A percentile compares a stretch with the other conserved stretches of the same genome.
Evolutionary conservation across 306 rosid species (phyloP).

Genomic region (apple (Malus domestica)): DNA sequence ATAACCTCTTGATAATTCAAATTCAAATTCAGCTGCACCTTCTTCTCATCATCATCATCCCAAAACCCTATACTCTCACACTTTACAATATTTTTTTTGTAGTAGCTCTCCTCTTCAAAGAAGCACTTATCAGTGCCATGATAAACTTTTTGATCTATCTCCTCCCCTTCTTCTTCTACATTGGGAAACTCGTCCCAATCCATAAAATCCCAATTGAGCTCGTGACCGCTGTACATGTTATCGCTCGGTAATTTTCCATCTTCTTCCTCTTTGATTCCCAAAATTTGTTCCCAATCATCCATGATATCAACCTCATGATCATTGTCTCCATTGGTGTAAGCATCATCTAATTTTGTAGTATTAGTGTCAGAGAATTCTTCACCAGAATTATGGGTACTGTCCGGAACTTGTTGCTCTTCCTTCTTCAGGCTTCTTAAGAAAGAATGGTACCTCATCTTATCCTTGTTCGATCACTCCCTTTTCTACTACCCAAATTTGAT

Average conservation of each 20-base stretch:
- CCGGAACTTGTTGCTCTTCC: conserved; percentile 62
- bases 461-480: background rate
- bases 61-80: conserved; percentile 42
- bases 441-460: conserved; percentile 30
- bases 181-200: conserved; percentile 40
- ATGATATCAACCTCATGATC: conserved; percentile 23
- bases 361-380: conserved; percentile 14
- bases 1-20: conserved; percentile 73
- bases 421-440: conserved; percentile 49
- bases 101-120: conserved; percentile 25
- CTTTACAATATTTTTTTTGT: conserved; percentile 19
- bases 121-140: conserved; percentile 15
- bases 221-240: background rate
- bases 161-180: conserved; percentile 24
- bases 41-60: conserved; percentile 38
- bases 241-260: background rate
- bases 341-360: background rate
- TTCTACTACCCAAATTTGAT: background rate
- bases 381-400: conserved; percentile 6
- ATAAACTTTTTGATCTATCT: conserved; percentile 11
- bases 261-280: conserved; percentile 30
- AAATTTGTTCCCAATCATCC: conserved; percentile 41
- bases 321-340: conserved; percentile 18
- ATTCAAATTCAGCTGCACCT: conserved; percentile 52
- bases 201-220: conserved; percentile 58